Conservation (phyloP, 495 filamentous ascomycete genomes). For the Penicillium silybi region DNA sequence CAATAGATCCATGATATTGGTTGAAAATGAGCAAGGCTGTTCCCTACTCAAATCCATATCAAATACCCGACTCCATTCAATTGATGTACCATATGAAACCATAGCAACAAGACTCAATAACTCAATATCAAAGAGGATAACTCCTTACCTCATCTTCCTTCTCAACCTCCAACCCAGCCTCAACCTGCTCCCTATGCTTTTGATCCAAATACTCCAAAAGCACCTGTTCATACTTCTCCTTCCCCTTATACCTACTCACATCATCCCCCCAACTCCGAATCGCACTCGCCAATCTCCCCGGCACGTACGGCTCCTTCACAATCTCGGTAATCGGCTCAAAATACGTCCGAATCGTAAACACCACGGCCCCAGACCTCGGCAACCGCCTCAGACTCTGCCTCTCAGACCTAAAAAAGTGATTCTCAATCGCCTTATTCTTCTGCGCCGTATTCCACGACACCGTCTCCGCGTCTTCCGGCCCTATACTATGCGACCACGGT, state of each 20-base stretch:
- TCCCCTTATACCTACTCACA: conserved; percentile 80
- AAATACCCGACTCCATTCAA: not conserved
- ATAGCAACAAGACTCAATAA: not conserved
- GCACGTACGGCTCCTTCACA: conserved; percentile 64
- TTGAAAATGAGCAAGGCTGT: not conserved
- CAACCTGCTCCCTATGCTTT: conserved; percentile 75
- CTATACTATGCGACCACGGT: conserved; percentile 71
- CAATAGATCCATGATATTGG: not conserved
- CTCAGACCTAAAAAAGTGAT: conserved; percentile 79
- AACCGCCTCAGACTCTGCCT: conserved; percentile 71
- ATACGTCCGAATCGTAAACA: conserved; percentile 78
- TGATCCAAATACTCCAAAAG: conserved; percentile 78
- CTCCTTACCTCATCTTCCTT: conserved; percentile 55
- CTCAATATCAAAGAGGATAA: conserved; percentile 39
- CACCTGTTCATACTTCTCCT: conserved; percentile 72
- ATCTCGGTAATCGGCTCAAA: conserved; percentile 67
- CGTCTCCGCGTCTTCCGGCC: conserved; percentile 60
- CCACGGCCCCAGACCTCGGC: conserved; percentile 69
- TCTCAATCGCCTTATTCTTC: conserved; percentile 69
- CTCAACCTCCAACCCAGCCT: conserved; percentile 56
- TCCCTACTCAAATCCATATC: not conserved
- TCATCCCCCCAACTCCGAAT: conserved; percentile 84
- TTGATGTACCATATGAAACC: not conserved
- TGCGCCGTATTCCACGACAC: conserved; percentile 73
- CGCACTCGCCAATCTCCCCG: conserved; percentile 66